Evolutionary conservation across 768 basidiomycete species (phyloP), one percentile per base, ranked within the genome.

Genomic region (Piloderma croceum): DNA sequence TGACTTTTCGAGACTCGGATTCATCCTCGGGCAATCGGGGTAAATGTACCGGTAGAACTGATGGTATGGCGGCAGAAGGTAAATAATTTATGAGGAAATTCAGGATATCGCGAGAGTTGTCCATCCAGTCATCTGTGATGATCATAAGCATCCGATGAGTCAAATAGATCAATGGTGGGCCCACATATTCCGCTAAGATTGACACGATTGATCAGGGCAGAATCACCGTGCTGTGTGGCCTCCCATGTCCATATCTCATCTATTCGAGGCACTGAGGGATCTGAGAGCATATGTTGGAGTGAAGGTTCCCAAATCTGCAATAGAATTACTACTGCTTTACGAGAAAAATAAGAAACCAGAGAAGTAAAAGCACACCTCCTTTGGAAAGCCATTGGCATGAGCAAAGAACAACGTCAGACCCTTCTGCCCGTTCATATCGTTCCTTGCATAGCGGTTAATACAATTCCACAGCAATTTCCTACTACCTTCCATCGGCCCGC

Each of bases 311-410:
- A 94, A 7, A 75, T 84, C 89, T 93, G 50, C 18, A 33, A 34
- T 39, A 24, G n/a, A n/a, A n/a, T n/a, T n/a, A n/a, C n/a, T n/a
- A n/a, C n/a, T n/a, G n/a, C 11, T 6, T 19, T 11, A 20, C 12
- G 27, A 44, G 20, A 5, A 19, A 10, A n/a, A 24, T 20, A 22
- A 33, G 22, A 17, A 5, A 23, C 24, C 25, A 23, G 22, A 38
- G 40, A 15, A 18, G 29, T n/a, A 13, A 24, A 3, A 39, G 7
- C 75, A 35, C 39, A 79, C 87, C 78, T 93, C 90, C 58, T 92
- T 93, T 34, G 76, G 77, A 50, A 93, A 83, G 1, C 92, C 90
- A 59, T 89, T 93, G 3, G 88, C 89, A 57, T 93, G 91, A 3
- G 77, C 76, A 34, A 87, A 67, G 46, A 92, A 74, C 38, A 93